Evolutionary conservation across 225 moss, liverwort and hornwort species (phyloP), one percentile per base, ranked within the genome.

Genomic region (Pseudoscleropodium purum): DNA sequence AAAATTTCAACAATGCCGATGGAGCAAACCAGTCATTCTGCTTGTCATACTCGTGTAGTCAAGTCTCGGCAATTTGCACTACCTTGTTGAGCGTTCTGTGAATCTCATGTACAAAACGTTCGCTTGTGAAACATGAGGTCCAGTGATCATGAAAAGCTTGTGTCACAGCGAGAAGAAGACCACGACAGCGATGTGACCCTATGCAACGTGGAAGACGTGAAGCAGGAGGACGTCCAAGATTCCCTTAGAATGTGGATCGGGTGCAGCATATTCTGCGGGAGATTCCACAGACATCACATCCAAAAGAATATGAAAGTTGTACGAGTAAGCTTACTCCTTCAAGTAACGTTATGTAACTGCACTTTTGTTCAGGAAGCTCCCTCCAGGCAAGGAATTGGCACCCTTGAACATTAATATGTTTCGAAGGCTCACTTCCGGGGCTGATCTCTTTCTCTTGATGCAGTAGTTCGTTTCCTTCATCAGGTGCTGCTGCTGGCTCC

Each of bases 221-320:
- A 41, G 39, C 49, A 52, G 36, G 26, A 27, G 51, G 56, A 86
- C 83, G n/a, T 63, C 61, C 60, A 36, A 33, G 61, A 75, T 75
- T 60, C 75, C 87, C 36, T 62, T 4, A 72, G 85, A 72, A 82
- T 64, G 80, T 59, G 90, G 89, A 89, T 89, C 87, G 62, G 56
- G 26, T 20, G 84, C 17, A 68, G 92, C 68, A 92, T 90, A 89
- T 92, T 84, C 92, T 45, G 79, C 80, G 3, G 17, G 37, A 87
- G 89, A 87, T 92, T 54, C 90, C 63, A 52, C 26, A 75, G 43
- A 69, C 30, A 64, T 52, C 68, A 15, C 84, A n/a, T 9, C 62
- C 4, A 77, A 67, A 49, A 33, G 25, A 34, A 63, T 52, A 17
- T 7, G 59, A 52, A 25, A 60, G 39, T 81, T 39, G n/a, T 3